phyloP scores from a whole-genome alignment of 148 eudicot genomes.

The Chenopodium quinoa region DNA sequence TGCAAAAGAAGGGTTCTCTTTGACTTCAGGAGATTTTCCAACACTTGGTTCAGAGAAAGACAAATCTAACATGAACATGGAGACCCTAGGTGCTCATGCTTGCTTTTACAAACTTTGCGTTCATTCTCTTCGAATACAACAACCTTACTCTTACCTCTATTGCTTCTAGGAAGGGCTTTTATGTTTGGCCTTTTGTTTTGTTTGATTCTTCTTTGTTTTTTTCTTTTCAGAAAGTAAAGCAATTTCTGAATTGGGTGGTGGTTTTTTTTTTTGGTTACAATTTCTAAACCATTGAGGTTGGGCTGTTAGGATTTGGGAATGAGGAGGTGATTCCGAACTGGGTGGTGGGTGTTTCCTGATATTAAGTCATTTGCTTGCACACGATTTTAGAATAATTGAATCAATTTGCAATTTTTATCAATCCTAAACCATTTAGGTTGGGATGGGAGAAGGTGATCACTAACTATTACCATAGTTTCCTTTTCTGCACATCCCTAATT shows the following conservation, averaged over 20 bases:
- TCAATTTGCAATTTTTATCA: not conserved
- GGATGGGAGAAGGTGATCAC: not conserved
- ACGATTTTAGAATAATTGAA: not conserved
- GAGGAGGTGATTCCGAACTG: too few relatives aligned
- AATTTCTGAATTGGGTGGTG: not conserved
- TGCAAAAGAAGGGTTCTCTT: slow-evolving; percentile 60
- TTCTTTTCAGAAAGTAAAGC: not conserved
- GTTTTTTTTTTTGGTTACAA: too few relatives aligned
- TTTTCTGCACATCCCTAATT: not conserved
- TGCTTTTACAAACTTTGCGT: slow-evolving; percentile 17
- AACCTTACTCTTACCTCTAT: not conserved
- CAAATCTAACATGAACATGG: slow-evolving; percentile 44
- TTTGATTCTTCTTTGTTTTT: not conserved
- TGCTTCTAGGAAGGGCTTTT: slow-evolving; percentile 4
- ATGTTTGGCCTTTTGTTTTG: not conserved
- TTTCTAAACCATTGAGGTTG: too few relatives aligned
- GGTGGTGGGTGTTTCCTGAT: not conserved
- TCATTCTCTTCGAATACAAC: not conserved
- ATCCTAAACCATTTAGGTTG: not conserved
- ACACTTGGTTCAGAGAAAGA: slow-evolving; percentile 87
- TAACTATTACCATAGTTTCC: not conserved
- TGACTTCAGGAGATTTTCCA: slow-evolving; percentile 92
- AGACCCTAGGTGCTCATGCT: slow-evolving; percentile 52
- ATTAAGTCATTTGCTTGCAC: not conserved
- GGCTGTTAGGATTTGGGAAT: too few relatives aligned